phyloP scores from a whole-genome alignment of 306 rosid genomes.

The Casuarina equisetifolia region DNA sequence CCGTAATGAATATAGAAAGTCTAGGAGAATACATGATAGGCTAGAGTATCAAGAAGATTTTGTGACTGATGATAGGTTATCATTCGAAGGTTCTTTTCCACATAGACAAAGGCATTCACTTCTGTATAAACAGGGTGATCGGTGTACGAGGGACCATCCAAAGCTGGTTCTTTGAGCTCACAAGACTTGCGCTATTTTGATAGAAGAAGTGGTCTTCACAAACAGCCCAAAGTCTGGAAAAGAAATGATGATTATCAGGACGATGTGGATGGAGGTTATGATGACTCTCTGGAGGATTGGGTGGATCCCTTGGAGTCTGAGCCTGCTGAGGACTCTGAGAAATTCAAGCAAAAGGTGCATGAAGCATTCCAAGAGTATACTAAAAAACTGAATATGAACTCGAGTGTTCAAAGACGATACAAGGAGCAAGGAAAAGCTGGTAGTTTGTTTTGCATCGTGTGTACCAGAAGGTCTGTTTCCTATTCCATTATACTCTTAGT shows the following conservation, averaged over 20 bases:
- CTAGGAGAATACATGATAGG: conserved; percentile 40
- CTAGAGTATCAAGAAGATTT: conserved; percentile 41
- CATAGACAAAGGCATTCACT: conserved; percentile 38
- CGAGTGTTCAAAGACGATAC: conserved; percentile 67
- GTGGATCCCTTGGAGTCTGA: conserved; percentile 46
- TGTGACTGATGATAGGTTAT: conserved; percentile 50
- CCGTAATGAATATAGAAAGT: conserved; percentile 43
- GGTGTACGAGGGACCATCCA: conserved; percentile 46
- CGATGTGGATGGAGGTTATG: conserved; percentile 43
- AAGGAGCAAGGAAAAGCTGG: conserved; percentile 86
- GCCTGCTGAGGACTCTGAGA: conserved; percentile 73
- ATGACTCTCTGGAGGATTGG: conserved; percentile 60
- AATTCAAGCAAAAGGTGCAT: conserved; percentile 71
- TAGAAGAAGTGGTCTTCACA: conserved; percentile 50
- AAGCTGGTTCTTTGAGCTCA: conserved; percentile 58
- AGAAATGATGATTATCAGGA: conserved; percentile 54
- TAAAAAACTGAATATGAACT: conserved; percentile 65
- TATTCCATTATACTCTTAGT: conserved; percentile 47
- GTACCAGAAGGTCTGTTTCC: conserved; percentile 93
- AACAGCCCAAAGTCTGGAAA: conserved; percentile 68
- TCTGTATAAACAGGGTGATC: conserved; percentile 47
- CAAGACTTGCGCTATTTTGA: conserved; percentile 48
- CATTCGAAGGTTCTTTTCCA: conserved; percentile 42
- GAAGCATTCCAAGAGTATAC: conserved; percentile 71
- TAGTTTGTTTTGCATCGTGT: conserved; percentile 86